Conservation (phyloP, 345 rosid genomes). For the Populus ilicifolia region DNA sequence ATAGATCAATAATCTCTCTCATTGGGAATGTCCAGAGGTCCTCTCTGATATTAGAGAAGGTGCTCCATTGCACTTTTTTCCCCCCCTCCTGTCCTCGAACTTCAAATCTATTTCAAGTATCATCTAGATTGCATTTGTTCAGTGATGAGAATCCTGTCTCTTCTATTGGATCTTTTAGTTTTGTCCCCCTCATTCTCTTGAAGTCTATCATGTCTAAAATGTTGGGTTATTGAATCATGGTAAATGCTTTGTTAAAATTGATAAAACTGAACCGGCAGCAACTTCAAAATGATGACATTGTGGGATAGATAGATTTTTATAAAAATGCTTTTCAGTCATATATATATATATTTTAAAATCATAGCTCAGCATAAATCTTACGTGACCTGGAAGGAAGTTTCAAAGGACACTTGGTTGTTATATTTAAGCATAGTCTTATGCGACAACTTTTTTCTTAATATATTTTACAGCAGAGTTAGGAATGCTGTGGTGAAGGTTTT, state of each 20-base stretch:
- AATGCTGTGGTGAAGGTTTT: background rate
- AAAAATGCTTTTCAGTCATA: background rate
- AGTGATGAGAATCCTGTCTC: background rate
- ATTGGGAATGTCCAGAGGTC: conserved; percentile 93
- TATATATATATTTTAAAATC: too few relatives aligned
- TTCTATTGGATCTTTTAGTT: background rate
- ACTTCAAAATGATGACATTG: background rate
- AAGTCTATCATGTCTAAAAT: background rate
- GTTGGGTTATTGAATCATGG: background rate
- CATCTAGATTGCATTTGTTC: background rate
- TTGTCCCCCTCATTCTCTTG: background rate
- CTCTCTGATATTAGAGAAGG: conserved; percentile 92
- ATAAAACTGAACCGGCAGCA: background rate
- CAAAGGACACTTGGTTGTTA: background rate
- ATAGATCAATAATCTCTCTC: conserved; percentile 86
- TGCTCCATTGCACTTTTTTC: conserved; percentile 11
- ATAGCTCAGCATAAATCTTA: background rate
- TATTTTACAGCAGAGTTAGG: background rate
- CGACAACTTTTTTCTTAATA: background rate
- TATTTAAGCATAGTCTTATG: background rate
- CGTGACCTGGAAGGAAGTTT: background rate
- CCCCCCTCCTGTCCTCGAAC: background rate
- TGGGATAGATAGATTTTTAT: background rate
- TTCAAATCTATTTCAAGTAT: background rate
- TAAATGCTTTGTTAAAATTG: background rate